phyloP scores from a whole-genome alignment of 208 protist genomes.

The Trypanosomatidae sp. region DNA sequence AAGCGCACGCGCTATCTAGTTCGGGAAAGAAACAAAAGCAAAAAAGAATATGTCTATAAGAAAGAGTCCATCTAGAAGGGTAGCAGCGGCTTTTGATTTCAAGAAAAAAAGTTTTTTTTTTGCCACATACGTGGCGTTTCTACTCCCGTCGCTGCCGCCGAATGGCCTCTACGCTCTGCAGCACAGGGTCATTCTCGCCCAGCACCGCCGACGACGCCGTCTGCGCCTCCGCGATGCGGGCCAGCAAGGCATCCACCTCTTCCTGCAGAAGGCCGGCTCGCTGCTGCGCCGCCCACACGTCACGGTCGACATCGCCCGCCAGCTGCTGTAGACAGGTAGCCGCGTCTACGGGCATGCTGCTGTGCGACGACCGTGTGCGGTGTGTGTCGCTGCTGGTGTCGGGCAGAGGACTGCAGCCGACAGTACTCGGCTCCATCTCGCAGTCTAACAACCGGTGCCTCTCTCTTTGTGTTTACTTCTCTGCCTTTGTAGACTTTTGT shows the following conservation, averaged over 20 bases:
- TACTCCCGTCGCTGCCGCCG: constrained; percentile 12
- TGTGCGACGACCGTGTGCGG: constrained; percentile 7
- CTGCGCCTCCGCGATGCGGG: constrained; percentile 3
- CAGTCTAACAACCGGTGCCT: no score
- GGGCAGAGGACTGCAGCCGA: background rate
- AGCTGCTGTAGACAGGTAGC: constrained; percentile 23
- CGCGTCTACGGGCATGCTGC: constrained; percentile 10
- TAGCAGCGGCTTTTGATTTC: no score
- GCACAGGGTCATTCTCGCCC: constrained; percentile 8
- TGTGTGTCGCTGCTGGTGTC: no score
- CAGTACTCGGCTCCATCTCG: no score
- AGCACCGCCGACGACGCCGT: background rate
- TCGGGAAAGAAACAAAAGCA: no score
- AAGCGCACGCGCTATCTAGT: no score
- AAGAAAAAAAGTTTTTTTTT: background rate
- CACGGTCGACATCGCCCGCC: constrained; percentile 28
- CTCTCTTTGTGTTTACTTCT: no score
- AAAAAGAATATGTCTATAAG: no score
- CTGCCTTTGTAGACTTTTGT: no score
- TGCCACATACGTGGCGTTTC: no score
- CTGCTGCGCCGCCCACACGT: constrained; percentile 30
- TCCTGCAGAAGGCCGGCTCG: constrained; percentile 14
- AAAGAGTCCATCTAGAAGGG: no score
- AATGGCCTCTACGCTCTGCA: constrained; percentile 16
- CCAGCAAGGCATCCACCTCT: constrained; percentile 16